Evolutionary conservation across 2,329 filamentous ascomycete species (phyloP), one percentile per base, ranked within the genome.

Genomic region (Graphilbum sp.): DNA sequence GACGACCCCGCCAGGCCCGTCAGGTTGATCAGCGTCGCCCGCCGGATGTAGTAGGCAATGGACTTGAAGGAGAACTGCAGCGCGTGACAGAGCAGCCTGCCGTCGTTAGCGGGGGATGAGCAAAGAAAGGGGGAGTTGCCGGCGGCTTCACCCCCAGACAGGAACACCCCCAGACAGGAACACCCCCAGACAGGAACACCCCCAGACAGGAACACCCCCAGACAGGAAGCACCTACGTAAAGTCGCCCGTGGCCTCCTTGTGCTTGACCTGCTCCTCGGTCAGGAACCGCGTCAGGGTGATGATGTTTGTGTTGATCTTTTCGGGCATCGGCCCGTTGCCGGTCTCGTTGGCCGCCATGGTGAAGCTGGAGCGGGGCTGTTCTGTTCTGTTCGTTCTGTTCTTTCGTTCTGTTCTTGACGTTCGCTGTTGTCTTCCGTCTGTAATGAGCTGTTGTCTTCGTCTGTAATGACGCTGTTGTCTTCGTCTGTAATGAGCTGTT

Each of bases 11-110:
- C 90, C 35, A 98, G 76, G 44, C 90, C 90, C 37, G 85, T 92
- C 44, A 98, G 75, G 67, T 94, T 94, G 64, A 96, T 88, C 47
- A 98, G 68, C 19, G 85, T 88, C 27, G 88, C 86, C 59, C 90
- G 80, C 52, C 88, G 87, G 61, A 98, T 98, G 69, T 95, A 98
- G 71, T 96, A 94, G 51, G 90, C 85, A 60, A 98, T 98, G 48
- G 85, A 93, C 69, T 98, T 98, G 79, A 98, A 98, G 47, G 90
- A 88, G 69, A 96, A 98, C 62, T 96, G 90, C 42, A 98, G 81
- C 43, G 90, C 87, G 59, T 98, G 90, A 70, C 86, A 95, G 43
- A 98, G 75, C 38, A 98, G 73, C 52, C 87, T 95, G 52, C 10
- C n/a, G 11, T 2, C 2, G 23, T 34, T 8, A 16, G 31, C 18